Percentiles rank a stretch among this genome's conserved stretches.
phyloP scores from a whole-genome alignment of 495 filamentous ascomycete species.

The Lichina pygmaea region DNA sequence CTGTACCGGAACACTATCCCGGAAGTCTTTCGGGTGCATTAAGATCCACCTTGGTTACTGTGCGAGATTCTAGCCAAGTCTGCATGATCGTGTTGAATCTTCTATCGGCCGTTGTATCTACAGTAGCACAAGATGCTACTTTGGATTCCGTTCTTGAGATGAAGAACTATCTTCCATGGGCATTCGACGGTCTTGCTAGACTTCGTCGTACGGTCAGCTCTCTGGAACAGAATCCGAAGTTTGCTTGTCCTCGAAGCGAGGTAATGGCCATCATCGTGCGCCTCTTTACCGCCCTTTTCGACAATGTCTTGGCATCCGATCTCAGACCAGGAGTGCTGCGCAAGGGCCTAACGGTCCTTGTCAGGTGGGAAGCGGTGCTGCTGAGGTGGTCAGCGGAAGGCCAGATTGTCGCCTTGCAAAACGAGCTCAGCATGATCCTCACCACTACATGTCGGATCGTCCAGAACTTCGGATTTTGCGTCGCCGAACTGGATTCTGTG shows the following conservation, averaged over 20 bases:
- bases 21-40: neutral
- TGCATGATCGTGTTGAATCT: neutral
- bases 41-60: neutral
- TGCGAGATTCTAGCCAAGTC: neutral
- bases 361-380: neutral
- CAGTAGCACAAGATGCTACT: no score
- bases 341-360: neutral
- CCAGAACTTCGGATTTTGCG: neutral
- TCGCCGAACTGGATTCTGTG: neutral
- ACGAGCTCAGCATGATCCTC: neutral
- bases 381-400: neutral
- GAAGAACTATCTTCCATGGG: neutral
- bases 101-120: neutral
- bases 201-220: neutral
- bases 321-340: no score
- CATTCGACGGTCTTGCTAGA: neutral
- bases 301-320: no score
- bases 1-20: neutral
- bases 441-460: neutral
- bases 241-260: no score
- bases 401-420: neutral
- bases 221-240: no score
- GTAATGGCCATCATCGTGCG: no score
- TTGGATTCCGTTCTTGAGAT: no score
- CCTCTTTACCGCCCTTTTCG: no score